A percentile compares a stretch with the other conserved stretches of the same genome.
phyloP scores from a whole-genome alignment of 2,329 filamentous ascomycete genomes.

The Amauroascus niger region DNA sequence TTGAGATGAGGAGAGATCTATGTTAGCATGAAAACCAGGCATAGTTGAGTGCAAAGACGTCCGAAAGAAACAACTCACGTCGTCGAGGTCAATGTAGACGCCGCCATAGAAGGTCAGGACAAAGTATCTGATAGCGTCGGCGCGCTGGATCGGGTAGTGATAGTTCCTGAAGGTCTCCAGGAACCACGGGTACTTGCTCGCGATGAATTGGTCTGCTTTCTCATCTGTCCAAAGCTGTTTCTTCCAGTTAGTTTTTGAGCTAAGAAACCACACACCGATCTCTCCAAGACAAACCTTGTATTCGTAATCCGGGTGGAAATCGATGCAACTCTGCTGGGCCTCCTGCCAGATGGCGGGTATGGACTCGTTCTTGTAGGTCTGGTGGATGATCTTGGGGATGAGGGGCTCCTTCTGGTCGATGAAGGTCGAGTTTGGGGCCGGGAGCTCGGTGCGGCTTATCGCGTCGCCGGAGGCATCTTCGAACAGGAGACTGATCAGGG shows the following conservation, averaged over 20 bases:
- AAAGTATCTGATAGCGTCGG: conserved; percentile 72
- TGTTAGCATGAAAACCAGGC: neutral
- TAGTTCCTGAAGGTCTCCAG: conserved; percentile 65
- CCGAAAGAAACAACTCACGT: too few relatives aligned
- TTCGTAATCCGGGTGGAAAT: conserved; percentile 61
- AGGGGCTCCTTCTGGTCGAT: conserved; percentile 50
- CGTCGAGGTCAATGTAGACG: conserved; percentile 72
- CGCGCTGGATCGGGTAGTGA: conserved; percentile 64
- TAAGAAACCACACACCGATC: too few relatives aligned
- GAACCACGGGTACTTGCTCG: conserved; percentile 66
- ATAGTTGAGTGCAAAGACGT: too few relatives aligned
- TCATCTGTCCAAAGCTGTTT: conserved; percentile 67
- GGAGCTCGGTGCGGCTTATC: conserved; percentile 57
- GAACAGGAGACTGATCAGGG: conserved; percentile 59
- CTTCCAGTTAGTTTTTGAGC: neutral
- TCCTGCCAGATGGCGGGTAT: conserved; percentile 58
- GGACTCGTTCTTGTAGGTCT: conserved; percentile 62
- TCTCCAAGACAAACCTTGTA: conserved; percentile 56
- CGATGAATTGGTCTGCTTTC: conserved; percentile 60
- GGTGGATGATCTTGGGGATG: conserved; percentile 69
- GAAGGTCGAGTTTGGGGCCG: conserved; percentile 52
- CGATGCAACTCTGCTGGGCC: conserved; percentile 56
- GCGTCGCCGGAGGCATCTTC: conserved; percentile 58
- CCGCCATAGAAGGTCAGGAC: conserved; percentile 67
- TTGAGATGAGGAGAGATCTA: neutral